Evolutionary conservation across 1,284 basidiomycete species (phyloP), one percentile per base, ranked within the genome.

Genomic region (Afroboletus lepidellus): DNA sequence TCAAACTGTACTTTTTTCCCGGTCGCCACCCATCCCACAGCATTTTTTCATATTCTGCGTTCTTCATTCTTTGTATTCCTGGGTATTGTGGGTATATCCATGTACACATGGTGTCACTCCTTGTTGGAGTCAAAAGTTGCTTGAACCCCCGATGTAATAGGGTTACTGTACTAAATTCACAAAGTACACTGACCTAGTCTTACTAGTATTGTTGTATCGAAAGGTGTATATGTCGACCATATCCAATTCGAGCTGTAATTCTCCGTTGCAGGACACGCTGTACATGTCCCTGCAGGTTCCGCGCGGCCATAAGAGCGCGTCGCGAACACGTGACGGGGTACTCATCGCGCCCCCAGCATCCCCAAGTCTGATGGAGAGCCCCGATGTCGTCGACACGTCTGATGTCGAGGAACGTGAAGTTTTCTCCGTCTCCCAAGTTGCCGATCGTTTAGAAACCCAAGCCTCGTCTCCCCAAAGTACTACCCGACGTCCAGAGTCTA

Each of bases 301-400:
- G n/a, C n/a, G n/a, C n/a, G n/a, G n/a, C n/a, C 9, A 27, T 11
- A 20, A 37, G 16, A 50, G 16, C 23, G 39, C 16, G 44, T 54
- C 59, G 37, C 54, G 63, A 27, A 36, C 61, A 67, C 64, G 64
- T 67, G 64, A 67, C 49, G 37, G 15, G 41, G 41, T 32, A 43
- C 20, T 38, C 46, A 9, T 38, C 33, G 32, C 41, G 30, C 25
- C 13, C 12, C 12, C 7, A 23, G 6, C n/a, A 20, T 27, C 11
- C n/a, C 13, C 18, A 16, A 18, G 32, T 42, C 56, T 39, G 49
- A 71, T 69, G 66, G 65, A 71, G 21, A 54, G 55, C 34, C 68
- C 73, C 11, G 80, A 81, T 36, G 66, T 74, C 50, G 77, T 84
- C n/a, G 82, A 83, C 61, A 84, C 83, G 12, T 84, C 82, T 2